Conservation (phyloP, 805 yeast genomes). For the Lipomyces yamadae region DNA sequence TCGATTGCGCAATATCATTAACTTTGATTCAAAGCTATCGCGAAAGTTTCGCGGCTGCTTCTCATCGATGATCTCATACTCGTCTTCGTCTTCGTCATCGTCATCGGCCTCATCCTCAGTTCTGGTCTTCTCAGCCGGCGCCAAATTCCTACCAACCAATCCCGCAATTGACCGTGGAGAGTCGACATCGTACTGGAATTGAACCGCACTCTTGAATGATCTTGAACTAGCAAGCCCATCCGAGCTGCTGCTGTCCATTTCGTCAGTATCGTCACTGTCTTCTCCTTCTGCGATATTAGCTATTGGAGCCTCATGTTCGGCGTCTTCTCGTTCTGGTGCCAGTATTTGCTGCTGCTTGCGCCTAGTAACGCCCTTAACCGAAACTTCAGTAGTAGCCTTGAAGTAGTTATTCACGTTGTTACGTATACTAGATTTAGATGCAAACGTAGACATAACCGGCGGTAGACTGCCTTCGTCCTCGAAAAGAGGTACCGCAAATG, state of each 20-base stretch:
- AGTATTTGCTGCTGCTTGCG: constrained; percentile 28
- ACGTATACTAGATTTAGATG: constrained; percentile 19
- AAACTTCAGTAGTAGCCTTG: not conserved
- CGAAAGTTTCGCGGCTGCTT: constrained; percentile 2
- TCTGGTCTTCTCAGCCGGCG: constrained; percentile 14
- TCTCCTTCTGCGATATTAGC: not conserved
- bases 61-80: constrained; percentile 16
- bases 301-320: constrained; percentile 15
- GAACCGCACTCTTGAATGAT: constrained; percentile 25
- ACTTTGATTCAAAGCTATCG: constrained; percentile 13
- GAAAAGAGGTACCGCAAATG: constrained; percentile 31
- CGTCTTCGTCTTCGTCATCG: constrained; percentile 1
- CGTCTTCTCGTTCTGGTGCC: constrained; percentile 20
- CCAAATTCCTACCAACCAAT: not conserved
- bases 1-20: constrained; percentile 22
- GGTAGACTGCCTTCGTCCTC: constrained; percentile 33
- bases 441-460: constrained; percentile 19
- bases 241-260: constrained; percentile 1
- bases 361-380: constrained; percentile 11
- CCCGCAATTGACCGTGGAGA: not conserved
- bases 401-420: constrained; percentile 19
- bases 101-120: constrained; percentile 11
- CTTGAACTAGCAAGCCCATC: constrained; percentile 16
- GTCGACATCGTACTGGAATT: constrained; percentile 12
- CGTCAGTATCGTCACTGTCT: constrained; percentile 10